Evolutionary conservation across 192 early-diverging fungal species (phyloP).

Genomic region (Rhizoclosmatium sp.): DNA sequence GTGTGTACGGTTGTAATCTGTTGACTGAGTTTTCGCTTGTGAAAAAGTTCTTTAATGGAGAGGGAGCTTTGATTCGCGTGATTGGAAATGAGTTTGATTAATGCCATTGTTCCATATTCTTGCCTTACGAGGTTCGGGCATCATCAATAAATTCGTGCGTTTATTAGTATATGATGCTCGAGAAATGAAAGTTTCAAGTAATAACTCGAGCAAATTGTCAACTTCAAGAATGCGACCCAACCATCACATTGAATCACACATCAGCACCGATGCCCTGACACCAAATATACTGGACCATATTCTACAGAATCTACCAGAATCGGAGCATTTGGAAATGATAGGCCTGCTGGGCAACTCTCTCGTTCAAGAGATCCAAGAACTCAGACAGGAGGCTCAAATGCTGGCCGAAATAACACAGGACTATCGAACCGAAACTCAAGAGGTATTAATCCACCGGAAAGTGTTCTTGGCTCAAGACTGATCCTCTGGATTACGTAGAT

Average conservation of each 20-base stretch:
- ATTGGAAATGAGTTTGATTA: slow-evolving; percentile 58
- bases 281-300: not conserved
- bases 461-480: not conserved
- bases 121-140: too few relatives aligned
- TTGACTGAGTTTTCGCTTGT: slow-evolving; percentile 54
- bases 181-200: too few relatives aligned
- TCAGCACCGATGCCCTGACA: not conserved
- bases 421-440: slow-evolving; percentile 18
- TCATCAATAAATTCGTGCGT: too few relatives aligned
- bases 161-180: too few relatives aligned
- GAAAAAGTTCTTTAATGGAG: slow-evolving; percentile 36
- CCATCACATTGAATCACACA: too few relatives aligned
- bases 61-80: slow-evolving; percentile 41
- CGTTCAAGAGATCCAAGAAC: slow-evolving; percentile 5
- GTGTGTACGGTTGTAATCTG: slow-evolving; percentile 78
- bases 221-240: too few relatives aligned
- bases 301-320: not conserved
- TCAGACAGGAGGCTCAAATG: not conserved
- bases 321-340: slow-evolving; percentile 5
- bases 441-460: not conserved
- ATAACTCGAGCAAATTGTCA: too few relatives aligned
- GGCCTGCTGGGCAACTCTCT: not conserved
- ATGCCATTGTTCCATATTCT: not conserved
- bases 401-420: not conserved
- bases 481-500: not conserved